Evolutionary conservation across 202 grass and related monocot genomes (phyloP).

Genomic region (Eragrostis tef): DNA sequence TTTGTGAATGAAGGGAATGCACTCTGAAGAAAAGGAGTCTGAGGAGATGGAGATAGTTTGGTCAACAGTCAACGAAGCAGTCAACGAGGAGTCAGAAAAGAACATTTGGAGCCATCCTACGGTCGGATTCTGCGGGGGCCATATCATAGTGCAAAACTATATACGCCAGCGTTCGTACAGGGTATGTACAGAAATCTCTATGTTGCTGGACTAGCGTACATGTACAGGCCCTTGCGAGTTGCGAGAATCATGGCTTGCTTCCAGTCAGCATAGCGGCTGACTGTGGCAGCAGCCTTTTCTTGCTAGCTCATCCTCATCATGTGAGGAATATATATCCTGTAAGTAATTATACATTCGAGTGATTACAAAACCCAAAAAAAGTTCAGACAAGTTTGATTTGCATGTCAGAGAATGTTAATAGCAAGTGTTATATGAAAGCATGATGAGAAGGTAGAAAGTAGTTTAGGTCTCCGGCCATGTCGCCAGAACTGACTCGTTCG

Average conservation of each 20-base stretch:
- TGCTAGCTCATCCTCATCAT: not conserved
- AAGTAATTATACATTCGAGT: not conserved
- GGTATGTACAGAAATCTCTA: not conserved
- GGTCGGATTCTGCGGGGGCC: constrained; percentile 41
- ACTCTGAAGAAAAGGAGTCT: not conserved
- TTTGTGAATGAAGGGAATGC: not conserved
- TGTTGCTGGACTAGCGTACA: constrained; percentile 33
- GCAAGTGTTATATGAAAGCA: not conserved
- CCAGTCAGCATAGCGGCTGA: not conserved
- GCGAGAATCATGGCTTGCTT: constrained; percentile 17
- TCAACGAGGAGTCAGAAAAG: constrained; percentile 39
- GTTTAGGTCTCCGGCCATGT: too few species aligned
- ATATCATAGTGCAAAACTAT: constrained; percentile 6
- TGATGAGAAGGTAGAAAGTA: not conserved
- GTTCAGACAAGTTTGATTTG: not conserved
- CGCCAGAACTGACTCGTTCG: too few species aligned
- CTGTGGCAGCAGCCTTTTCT: constrained; percentile 19
- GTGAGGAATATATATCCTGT: too few species aligned
- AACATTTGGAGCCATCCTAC: constrained; percentile 44
- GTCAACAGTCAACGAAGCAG: constrained; percentile 28
- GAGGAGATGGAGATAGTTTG: not conserved
- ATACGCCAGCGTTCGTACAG: not conserved
- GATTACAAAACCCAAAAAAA: too few species aligned
- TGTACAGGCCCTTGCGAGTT: constrained; percentile 12
- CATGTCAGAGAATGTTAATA: not conserved